A percentile compares a stretch with the other conserved stretches of the same genome.
Conservation (phyloP, 2,329 filamentous ascomycete genomes). For the Exophiala oligosperma region DNA sequence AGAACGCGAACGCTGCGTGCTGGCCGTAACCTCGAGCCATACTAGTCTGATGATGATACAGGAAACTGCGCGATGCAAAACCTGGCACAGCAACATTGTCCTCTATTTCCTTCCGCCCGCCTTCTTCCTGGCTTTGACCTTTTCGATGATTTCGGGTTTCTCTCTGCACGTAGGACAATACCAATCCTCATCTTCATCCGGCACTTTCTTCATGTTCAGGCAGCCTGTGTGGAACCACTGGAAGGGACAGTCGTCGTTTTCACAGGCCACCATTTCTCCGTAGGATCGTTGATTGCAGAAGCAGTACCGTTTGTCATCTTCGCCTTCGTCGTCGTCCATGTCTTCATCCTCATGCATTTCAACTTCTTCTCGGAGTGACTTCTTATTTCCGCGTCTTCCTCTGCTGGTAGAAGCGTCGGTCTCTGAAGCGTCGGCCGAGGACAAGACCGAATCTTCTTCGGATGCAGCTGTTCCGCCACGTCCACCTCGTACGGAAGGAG, state of each 20-base stretch:
- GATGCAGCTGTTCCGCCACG: constrained; percentile 29
- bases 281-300: constrained; percentile 66
- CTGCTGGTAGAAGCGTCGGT: constrained; percentile 38
- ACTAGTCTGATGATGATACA: too few relatives aligned
- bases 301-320: constrained; percentile 64
- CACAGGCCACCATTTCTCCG: constrained; percentile 68
- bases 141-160: constrained; percentile 35
- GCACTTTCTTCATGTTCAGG: constrained; percentile 61
- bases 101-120: constrained; percentile 16
- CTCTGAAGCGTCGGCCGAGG: constrained; percentile 50
- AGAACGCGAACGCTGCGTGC: too few relatives aligned
- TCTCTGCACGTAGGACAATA: constrained; percentile 55
- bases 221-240: constrained; percentile 70
- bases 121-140: constrained; percentile 32
- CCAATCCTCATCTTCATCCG: constrained; percentile 57
- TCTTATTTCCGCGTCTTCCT: constrained; percentile 24
- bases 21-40: too few relatives aligned
- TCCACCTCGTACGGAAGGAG: constrained; percentile 42
- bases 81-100: neutral
- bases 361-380: constrained; percentile 31
- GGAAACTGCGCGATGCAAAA: too few relatives aligned
- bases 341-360: constrained; percentile 47
- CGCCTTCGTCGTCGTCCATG: constrained; percentile 52
- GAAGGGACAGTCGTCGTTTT: constrained; percentile 63
- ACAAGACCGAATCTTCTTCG: constrained; percentile 55